Evolutionary conservation across 805 yeast species (phyloP).

Genomic region (Schwanniomyces yamadae): DNA sequence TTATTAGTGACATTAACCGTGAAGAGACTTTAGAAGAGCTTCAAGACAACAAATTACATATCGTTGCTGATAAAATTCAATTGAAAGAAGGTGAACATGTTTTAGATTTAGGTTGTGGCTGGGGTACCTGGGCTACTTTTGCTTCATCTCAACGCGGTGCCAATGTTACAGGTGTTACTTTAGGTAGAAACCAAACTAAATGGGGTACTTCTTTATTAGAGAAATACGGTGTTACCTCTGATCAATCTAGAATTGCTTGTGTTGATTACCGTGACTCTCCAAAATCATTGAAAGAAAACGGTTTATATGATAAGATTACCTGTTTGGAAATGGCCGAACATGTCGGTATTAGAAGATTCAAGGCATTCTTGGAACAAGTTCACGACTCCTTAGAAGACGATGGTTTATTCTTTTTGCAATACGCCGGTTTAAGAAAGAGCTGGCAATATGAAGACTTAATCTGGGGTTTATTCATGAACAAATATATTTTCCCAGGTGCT

Average conservation of each 20-base stretch:
- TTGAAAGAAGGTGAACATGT: constrained; percentile 69
- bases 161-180: constrained; percentile 81
- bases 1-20: constrained; percentile 64
- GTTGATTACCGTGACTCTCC: constrained; percentile 92
- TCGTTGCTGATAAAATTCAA: constrained; percentile 84
- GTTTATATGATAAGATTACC: constrained; percentile 77
- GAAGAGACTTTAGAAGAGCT: constrained; percentile 76
- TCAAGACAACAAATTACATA: constrained; percentile 86
- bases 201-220: constrained; percentile 77
- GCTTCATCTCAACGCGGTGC: constrained; percentile 85
- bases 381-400: constrained; percentile 88
- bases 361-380: constrained; percentile 73
- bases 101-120: constrained; percentile 90
- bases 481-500: constrained; percentile 95
- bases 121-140: constrained; percentile 90
- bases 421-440: constrained; percentile 84
- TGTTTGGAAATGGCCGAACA: constrained; percentile 96
- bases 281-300: constrained; percentile 46
- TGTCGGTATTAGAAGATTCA: constrained; percentile 86
- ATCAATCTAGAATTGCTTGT: constrained; percentile 78
- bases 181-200: constrained; percentile 87
- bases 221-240: constrained; percentile 62
- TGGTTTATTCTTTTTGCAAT: constrained; percentile 83
- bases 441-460: constrained; percentile 94
- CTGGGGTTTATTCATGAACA: constrained; percentile 97